phyloP scores from a whole-genome alignment of 1,284 basidiomycete species.

The Rhodofomes roseus region DNA sequence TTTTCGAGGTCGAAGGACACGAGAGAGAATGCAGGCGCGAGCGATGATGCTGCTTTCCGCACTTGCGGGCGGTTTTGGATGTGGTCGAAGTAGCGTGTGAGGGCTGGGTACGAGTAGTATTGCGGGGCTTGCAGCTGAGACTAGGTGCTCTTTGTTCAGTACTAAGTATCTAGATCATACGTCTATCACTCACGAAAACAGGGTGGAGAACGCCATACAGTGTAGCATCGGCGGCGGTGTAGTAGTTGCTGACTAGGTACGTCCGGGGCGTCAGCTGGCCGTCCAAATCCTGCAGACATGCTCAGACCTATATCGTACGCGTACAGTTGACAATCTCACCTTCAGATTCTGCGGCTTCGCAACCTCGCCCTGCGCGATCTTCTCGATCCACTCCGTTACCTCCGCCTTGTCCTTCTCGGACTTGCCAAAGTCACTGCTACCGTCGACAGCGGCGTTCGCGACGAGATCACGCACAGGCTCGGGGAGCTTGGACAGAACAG shows the following conservation, averaged over 20 bases:
- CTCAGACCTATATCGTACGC: not conserved
- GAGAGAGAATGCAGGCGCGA: constrained; percentile 54
- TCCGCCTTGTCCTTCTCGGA: constrained; percentile 61
- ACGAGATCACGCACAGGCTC: constrained; percentile 59
- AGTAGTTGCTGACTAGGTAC: constrained; percentile 76
- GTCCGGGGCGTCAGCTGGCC: constrained; percentile 72
- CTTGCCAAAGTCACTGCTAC: constrained; percentile 42
- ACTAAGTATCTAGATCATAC: not conserved
- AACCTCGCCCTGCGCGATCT: constrained; percentile 50
- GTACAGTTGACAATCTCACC: constrained; percentile 29
- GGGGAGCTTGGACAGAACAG: constrained; percentile 47
- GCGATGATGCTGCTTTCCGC: constrained; percentile 46
- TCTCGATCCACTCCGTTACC: constrained; percentile 67
- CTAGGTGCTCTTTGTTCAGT: constrained; percentile 33
- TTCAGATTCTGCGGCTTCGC: constrained; percentile 46
- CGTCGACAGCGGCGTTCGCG: constrained; percentile 41
- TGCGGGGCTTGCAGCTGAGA: constrained; percentile 61
- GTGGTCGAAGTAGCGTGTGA: constrained; percentile 93
- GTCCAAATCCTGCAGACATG: constrained; percentile 59
- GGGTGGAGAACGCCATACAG: constrained; percentile 83
- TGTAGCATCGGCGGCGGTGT: constrained; percentile 85
- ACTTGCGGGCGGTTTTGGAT: constrained; percentile 74
- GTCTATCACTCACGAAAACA: constrained; percentile 55
- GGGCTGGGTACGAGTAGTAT: constrained; percentile 72
- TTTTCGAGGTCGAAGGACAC: constrained; percentile 73